phyloP scores from a whole-genome alignment of 192 early-diverging fungal genomes.

The Backusella tuberculispora region DNA sequence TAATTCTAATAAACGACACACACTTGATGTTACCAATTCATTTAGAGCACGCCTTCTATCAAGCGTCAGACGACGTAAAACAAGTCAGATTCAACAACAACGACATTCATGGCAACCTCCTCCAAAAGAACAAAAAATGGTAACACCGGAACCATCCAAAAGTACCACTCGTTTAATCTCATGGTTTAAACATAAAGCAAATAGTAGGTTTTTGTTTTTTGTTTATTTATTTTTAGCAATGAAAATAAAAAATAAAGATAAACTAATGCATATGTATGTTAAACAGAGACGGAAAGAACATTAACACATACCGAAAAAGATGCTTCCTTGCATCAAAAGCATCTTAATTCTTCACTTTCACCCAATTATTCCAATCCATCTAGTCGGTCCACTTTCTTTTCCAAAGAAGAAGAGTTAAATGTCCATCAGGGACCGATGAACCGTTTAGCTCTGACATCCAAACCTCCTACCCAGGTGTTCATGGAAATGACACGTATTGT shows the following conservation, averaged over 20 bases:
- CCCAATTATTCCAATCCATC: conserved; percentile 1
- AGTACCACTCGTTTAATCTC: conserved; percentile 10
- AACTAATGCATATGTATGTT: neutral
- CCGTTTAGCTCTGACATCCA: conserved; percentile 63
- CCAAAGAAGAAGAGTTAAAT: neutral
- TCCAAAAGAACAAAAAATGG: neutral
- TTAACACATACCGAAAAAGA: conserved; percentile 10
- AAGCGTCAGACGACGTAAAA: conserved; percentile 1
- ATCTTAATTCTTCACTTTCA: neutral
- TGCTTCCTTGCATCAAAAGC: conserved; percentile 1
- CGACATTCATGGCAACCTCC: neutral
- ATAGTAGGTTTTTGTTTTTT: neutral
- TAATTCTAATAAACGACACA: neutral
- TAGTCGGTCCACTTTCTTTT: conserved; percentile 5
- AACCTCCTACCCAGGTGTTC: conserved; percentile 67
- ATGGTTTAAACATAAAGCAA: conserved; percentile 7
- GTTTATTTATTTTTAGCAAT: neutral
- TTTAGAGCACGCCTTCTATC: neutral
- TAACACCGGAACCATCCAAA: conserved; percentile 13
- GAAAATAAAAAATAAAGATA: neutral
- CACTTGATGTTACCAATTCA: neutral
- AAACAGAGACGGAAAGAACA: conserved; percentile 6
- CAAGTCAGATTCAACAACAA: neutral
- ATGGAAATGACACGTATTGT: conserved; percentile 62
- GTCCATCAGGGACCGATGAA: conserved; percentile 71